phyloP scores from a whole-genome alignment of 192 early-diverging fungal species.

The Coemansia sp. region DNA sequence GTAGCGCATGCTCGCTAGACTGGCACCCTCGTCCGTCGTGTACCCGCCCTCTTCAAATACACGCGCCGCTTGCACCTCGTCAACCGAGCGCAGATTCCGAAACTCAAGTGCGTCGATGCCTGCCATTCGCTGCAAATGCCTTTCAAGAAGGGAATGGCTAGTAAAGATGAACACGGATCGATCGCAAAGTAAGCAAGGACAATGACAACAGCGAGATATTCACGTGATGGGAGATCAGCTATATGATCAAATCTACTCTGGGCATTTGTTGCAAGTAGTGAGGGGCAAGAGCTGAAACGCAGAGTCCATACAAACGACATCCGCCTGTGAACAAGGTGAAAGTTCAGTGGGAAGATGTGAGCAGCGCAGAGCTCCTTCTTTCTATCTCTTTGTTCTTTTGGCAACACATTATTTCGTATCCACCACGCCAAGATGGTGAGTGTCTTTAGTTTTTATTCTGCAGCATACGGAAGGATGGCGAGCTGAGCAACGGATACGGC shows the following conservation, averaged over 20 bases:
- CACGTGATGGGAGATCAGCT: too few species aligned
- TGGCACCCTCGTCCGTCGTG: constrained; percentile 36
- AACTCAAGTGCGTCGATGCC: constrained; percentile 4
- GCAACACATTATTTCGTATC: constrained; percentile 13
- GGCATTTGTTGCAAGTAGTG: too few species aligned
- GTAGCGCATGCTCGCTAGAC: constrained; percentile 33
- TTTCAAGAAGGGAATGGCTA: neutral
- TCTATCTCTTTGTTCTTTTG: constrained; percentile 11
- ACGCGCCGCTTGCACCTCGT: constrained; percentile 22
- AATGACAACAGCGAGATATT: too few species aligned
- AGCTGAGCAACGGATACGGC: too few species aligned
- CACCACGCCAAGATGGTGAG: constrained; percentile 14
- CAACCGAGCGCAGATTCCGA: constrained; percentile 6
- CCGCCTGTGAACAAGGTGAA: too few species aligned
- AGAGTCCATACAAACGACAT: too few species aligned
- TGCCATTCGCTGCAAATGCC: neutral
- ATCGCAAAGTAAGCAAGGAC: too few species aligned
- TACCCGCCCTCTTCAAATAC: constrained; percentile 27
- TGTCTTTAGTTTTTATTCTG: neutral
- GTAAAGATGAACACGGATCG: neutral
- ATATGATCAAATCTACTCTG: too few species aligned
- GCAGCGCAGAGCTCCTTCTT: constrained; percentile 7
- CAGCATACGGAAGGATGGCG: neutral
- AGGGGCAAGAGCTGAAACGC: too few species aligned
- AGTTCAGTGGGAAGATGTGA: too few species aligned